Evolutionary conservation across 2,329 filamentous ascomycete species (phyloP), one percentile per base, ranked within the genome.

Genomic region (Graphilbum ipis-grandicollis): DNA sequence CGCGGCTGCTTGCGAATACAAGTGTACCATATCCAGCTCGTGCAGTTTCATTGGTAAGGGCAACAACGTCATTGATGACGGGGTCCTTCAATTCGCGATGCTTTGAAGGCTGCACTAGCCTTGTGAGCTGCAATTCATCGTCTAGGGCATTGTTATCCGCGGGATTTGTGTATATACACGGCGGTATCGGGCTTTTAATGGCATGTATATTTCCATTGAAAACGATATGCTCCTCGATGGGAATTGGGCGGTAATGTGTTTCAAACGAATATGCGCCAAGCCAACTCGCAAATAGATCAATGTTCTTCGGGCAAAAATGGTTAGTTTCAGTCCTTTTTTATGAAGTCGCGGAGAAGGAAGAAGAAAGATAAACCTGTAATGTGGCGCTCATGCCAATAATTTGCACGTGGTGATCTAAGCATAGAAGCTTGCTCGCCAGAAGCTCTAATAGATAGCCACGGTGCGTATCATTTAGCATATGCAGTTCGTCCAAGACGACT

Each of bases 331-430:
- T n/a, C n/a, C n/a, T n/a, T n/a, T n/a, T n/a, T n/a, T n/a, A n/a
- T n/a, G n/a, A n/a, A n/a, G n/a, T n/a, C n/a, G n/a, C n/a, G n/a
- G n/a, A n/a, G n/a, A n/a, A n/a, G n/a, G n/a, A n/a, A n/a, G n/a
- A n/a, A n/a, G n/a, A n/a, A n/a, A n/a, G n/a, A 54, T 66, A 47
- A 56, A 80, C 77, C 38, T 75, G 74, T 33, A 86, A 59, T 1
- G 80, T 85, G 5, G 80, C 80, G 47, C 80, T 85, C 80, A 86
- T 85, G 45, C 77, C 79, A 40, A 84, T 59, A 17, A 85, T 73
- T 48, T 85, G 79, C 15, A 81, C 63, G 19, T 63, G 56, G 40
- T 80, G 70, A 19, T 71, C 74, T 18, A 85, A 55, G 39, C 73
- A 68, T n/a, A 83, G 56, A 22, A 85, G 49, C 48, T 85, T 85